Evolutionary conservation across 148 eudicot species (phyloP).

Genomic region (Chenopodium suecicum): DNA sequence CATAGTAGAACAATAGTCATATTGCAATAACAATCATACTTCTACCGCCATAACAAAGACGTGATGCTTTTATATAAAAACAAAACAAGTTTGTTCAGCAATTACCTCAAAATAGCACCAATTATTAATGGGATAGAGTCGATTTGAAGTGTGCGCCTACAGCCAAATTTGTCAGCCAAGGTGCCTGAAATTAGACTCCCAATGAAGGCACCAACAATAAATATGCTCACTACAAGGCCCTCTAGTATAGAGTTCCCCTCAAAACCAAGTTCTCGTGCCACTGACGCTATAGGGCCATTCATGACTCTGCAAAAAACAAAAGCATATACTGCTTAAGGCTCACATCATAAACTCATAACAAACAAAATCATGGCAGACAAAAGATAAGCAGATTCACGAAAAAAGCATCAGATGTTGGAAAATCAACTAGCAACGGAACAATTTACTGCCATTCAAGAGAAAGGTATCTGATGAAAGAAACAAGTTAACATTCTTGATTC

Average conservation of each 20-base stretch:
- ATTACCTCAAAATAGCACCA: constrained; percentile 73
- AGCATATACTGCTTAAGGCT: background rate
- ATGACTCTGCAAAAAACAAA: constrained; percentile 51
- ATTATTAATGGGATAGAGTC: constrained; percentile 67
- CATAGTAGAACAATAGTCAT: too few relatives aligned
- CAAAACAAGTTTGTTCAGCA: constrained; percentile 13
- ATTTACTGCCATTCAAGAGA: background rate
- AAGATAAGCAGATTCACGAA: background rate
- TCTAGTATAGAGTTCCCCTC: constrained; percentile 70
- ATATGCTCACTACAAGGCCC: constrained; percentile 87
- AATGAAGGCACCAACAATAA: constrained; percentile 72
- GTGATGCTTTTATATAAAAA: background rate
- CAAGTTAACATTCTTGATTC: too few relatives aligned
- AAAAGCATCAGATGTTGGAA: background rate
- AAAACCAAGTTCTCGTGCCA: constrained; percentile 79
- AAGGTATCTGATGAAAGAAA: background rate
- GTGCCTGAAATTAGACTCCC: constrained; percentile 61
- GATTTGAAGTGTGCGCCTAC: constrained; percentile 70
- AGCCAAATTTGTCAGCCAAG: constrained; percentile 63
- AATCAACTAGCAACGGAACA: background rate
- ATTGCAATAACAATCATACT: background rate
- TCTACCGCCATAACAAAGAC: background rate
- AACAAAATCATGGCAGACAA: background rate
- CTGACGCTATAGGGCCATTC: constrained; percentile 76
- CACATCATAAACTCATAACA: background rate